phyloP scores from a whole-genome alignment of 371 early-diverging fungal genomes.

The Rhizopus sp. region DNA sequence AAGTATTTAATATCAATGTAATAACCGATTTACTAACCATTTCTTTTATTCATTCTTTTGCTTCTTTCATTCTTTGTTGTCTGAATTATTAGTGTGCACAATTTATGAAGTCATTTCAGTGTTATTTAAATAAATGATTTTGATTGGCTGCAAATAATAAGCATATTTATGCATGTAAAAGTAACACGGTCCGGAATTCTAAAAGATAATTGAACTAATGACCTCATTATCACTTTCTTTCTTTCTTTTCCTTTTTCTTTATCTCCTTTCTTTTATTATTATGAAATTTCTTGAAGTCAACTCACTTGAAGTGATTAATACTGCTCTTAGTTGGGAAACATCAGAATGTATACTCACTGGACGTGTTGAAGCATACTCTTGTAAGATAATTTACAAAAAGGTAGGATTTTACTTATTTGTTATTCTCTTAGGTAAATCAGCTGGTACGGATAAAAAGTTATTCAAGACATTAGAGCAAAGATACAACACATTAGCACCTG shows the following conservation, averaged over 20 bases:
- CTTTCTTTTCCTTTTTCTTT: not conserved
- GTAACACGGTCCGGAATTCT: too few species aligned
- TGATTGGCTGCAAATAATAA: too few species aligned
- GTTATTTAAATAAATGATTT: too few species aligned
- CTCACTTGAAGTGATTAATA: slow-evolving; percentile 58
- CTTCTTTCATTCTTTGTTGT: too few species aligned
- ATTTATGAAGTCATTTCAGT: too few species aligned
- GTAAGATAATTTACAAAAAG: slow-evolving; percentile 50
- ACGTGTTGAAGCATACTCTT: slow-evolving; percentile 88
- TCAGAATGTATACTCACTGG: slow-evolving; percentile 69
- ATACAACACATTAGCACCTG: slow-evolving; percentile 59
- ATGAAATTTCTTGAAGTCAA: slow-evolving; percentile 54
- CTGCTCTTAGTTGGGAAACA: slow-evolving; percentile 60
- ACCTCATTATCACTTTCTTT: slow-evolving; percentile 1
- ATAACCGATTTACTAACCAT: too few species aligned
- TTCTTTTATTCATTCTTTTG: too few species aligned
- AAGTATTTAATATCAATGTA: too few species aligned
- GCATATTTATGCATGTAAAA: too few species aligned
- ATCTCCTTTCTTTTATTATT: slow-evolving; percentile 2
- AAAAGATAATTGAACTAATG: slow-evolving; percentile 4
- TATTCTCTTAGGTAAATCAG: slow-evolving; percentile 73
- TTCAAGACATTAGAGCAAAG: slow-evolving; percentile 79
- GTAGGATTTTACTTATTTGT: not conserved
- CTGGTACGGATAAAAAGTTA: slow-evolving; percentile 88
- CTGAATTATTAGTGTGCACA: too few species aligned